Evolutionary conservation across 2,329 filamentous ascomycete genomes (phyloP), one percentile per base, ranked within the genome.

Genomic region (Hymenoscyphus repandus): DNA sequence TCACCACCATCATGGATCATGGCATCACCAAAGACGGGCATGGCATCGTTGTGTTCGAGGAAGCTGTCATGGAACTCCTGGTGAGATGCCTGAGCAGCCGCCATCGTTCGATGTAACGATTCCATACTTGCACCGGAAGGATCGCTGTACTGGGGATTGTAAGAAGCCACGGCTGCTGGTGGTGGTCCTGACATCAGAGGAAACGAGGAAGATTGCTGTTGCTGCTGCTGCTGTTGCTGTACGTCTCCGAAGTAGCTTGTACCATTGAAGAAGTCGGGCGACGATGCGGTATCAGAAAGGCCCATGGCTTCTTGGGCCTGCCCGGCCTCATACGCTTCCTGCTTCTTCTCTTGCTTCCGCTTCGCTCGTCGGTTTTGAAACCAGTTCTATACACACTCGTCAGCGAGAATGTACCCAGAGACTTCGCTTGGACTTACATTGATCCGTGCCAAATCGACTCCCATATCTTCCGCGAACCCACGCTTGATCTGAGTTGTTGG

Each of bases 341-440:
- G 70, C 56, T 81, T 82, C 61, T 74, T 77, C 64, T 83, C 78
- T 63, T 83, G 81, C 74, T 65, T 66, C 34, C 63, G 50, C 48
- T 66, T 66, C 11, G 82, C 81, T 46, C 82, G 74, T 52, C 82
- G 72, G 63, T 85, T 85, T 59, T 85, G 82, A 62, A 85, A 85
- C 82, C 82, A 85, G 63, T 85, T 85, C 81, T 85, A 47, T 22
- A n/a, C n/a, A n/a, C 32, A 33, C 6, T 15, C 15, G 22, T 65
- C 73, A 62, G 72, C 42, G 51, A 39, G 11, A 18, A 17, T 31
- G n/a, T 38, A 27, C n/a, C 22, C 31, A 38, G 17, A 20, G 30
- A 33, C 71, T 70, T 59, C 12, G 82, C 78, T 20, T 82, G 22
- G 22, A 69, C 69, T 58, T 68, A 84, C 81, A 61, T 85, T 85